Evolutionary conservation across 306 rosid species (phyloP), one percentile per base, ranked within the genome.

Genomic region (Trifolium repens): DNA sequence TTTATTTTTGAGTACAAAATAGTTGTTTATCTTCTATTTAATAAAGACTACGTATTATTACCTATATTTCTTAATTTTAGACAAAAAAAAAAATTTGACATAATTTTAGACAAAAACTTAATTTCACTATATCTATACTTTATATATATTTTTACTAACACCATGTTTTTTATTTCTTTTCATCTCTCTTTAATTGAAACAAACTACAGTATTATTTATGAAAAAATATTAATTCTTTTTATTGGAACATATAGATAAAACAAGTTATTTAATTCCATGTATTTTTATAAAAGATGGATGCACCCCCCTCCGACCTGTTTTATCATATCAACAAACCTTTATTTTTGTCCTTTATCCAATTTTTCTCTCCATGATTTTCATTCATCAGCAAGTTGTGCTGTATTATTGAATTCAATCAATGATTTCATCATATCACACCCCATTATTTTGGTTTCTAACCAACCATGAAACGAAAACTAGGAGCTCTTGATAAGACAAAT

Each of bases 361-460:
- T 70, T 71, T 62, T 53, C 12, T 54, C 40, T 54, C 15, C 10
- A 53, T 43, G 10, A 24, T 54, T 76, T 67, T 66, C 62, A 35
- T 24, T 67, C 17, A 34, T 58, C 57, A 42, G 26, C 83, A 60
- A 47, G 67, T 9, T 60, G 67, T 60, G 60, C 9, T 68, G 61
- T 50, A 60, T 55, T 22, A 44, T 49, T 40, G 72, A 74, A 80
- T 71, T 40, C 72, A 69, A 80, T 16, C 61, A 60, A 80, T 16
- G 80, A 46, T 60, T 68, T 74, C 34, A 59, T 59, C 57, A 16
- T 74, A 68, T 42, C 60, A 67, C 60, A 67, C 37, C 71, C 35
- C 71, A 67, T 42, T 13, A 1, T 26, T 73, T 46, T 60, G 34
- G 19, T 42, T 49, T 22, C 42, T 26, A 39, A 64, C 53, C 55